Percentiles rank a stretch among this genome's conserved stretches.
These are phyloP conservation scores for Prototheca stagnorum DNA, from an alignment of 163 green algal species.

Conservation along the genomic window DNA sequence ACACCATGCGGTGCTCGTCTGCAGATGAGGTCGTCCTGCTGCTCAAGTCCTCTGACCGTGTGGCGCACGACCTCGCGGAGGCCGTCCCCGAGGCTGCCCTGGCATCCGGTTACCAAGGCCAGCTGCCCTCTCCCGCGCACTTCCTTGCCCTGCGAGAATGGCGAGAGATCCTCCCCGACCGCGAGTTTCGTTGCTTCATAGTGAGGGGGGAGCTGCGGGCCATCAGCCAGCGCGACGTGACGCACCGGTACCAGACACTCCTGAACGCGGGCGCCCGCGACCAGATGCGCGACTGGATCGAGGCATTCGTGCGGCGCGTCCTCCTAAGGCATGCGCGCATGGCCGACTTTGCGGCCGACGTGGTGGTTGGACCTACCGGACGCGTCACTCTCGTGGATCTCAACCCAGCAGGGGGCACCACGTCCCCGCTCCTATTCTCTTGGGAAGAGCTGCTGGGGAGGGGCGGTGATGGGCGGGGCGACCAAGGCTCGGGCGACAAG, in stretches of 20 bases:
- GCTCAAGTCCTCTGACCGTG: slow-evolving; percentile 74
- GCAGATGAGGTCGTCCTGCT: slow-evolving; percentile 78
- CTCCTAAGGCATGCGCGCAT: slow-evolving; percentile 26
- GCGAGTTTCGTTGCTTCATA: slow-evolving; percentile 90
- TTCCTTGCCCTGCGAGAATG: slow-evolving; percentile 62
- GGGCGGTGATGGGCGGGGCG: no score
- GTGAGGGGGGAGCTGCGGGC: slow-evolving; percentile 9
- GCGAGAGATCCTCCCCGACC: slow-evolving; percentile 52
- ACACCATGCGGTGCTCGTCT: slow-evolving; percentile 45
- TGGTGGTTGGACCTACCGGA: slow-evolving; percentile 46
- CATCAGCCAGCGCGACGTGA: slow-evolving; percentile 62
- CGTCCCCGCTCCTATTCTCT: slow-evolving; percentile 68
- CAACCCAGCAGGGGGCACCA: slow-evolving; percentile 62
- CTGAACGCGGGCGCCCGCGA: slow-evolving; percentile 1
- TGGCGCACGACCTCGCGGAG: slow-evolving; percentile 63
- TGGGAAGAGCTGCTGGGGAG: slow-evolving; percentile 78
- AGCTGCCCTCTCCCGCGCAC: no score
- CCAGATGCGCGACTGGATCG: slow-evolving; percentile 10
- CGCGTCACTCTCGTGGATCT: slow-evolving; percentile 73
- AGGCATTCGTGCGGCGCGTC: slow-evolving; percentile 27
- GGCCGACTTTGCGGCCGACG: slow-evolving; percentile 51
- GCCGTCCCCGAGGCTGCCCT: slow-evolving; percentile 13
- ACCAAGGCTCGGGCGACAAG: no score
- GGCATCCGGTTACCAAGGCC: no score
- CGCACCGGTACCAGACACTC: slow-evolving; percentile 39